phyloP scores from a whole-genome alignment of 2,329 filamentous ascomycete genomes.

The Tolypocladium tropicale region DNA sequence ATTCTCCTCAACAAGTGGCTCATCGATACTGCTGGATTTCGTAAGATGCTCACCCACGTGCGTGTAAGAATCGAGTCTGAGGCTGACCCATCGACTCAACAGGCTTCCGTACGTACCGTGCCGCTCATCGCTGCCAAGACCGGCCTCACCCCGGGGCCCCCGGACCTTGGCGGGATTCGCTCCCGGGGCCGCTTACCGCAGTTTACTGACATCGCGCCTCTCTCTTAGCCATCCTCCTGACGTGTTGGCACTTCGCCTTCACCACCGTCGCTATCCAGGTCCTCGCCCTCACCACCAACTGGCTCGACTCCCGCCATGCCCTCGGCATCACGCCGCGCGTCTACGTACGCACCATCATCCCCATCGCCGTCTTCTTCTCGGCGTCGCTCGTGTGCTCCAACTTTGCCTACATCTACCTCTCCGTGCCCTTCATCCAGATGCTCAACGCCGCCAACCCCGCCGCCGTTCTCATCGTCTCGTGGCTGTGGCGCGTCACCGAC shows the following conservation, averaged over 20 bases:
- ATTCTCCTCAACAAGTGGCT: constrained; percentile 94
- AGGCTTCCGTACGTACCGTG: constrained; percentile 11
- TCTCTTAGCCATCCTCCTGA: constrained; percentile 43
- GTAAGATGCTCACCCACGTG: constrained; percentile 33
- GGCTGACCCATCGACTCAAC: not conserved
- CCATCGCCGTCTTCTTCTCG: constrained; percentile 57
- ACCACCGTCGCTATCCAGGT: constrained; percentile 56
- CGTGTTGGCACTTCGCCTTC: constrained; percentile 59
- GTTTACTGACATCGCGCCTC: not conserved
- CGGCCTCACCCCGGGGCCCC: not conserved
- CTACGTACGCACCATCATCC: constrained; percentile 53
- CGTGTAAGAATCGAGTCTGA: not conserved
- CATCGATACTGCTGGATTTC: constrained; percentile 62
- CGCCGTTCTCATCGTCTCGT: constrained; percentile 54
- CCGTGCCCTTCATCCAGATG: constrained; percentile 62
- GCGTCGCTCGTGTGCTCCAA: constrained; percentile 57
- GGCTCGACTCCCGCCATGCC: constrained; percentile 52
- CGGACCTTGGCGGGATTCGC: not conserved
- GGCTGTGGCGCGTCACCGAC: constrained; percentile 43
- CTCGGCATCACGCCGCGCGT: constrained; percentile 50
- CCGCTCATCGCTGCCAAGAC: not conserved
- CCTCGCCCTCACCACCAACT: constrained; percentile 50
- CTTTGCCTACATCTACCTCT: constrained; percentile 57
- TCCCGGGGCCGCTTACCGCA: not conserved
- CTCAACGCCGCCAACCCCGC: constrained; percentile 59